Evolutionary conservation across 371 early-diverging fungal genomes (phyloP), one percentile per base, ranked within the genome.

Genomic region (Mucor piriformis): DNA sequence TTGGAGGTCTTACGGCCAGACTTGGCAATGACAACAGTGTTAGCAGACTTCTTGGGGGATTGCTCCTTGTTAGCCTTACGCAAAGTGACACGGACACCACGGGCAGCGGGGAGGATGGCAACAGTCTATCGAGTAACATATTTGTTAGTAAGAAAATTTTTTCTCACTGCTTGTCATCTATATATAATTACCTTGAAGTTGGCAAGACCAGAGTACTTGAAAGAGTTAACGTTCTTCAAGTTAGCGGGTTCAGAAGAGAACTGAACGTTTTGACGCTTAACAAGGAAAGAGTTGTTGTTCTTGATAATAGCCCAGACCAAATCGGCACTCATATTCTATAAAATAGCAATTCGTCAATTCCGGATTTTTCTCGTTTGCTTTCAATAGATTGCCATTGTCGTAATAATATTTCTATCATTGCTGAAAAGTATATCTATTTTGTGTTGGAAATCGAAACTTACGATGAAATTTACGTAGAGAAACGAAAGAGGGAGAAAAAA

Each of bases 171-270:
- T 34, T 13, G 24, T 24, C 35, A 20, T 8, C 13, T 25, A 18
- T 53, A 24, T 24, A 12, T 40, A 12, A 35, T 53, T 80, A 89
- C 88, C 87, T 89, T 89, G 71, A 69, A 69, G 86, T 87, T 88
- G 69, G 91, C 92, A 70, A 93, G 51, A 61, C 90, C 90, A 71
- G 92, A 91, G 88, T 82, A 91, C 87, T 92, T 93, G 88, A 84
- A 90, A 61, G 90, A 77, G 88, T 95, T 85, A 74, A 78, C 62
- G 85, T 92, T 92, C 77, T 74, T 77, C 77, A 95, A 81, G 90
- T 93, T 95, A 65, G 86, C 85, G 64, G 87, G 83, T 79, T 95
- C 94, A 52, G 88, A 64, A 64, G 87, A 85, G 83, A 95, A 83
- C 79, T 87, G 82, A 70, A 87, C 84, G 58, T 92, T 91, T 77